Percentiles rank a stretch among this genome's conserved stretches.
Evolutionary conservation across 2,329 filamentous ascomycete genomes (phyloP).

Genomic region (Juglanconis sp.): DNA sequence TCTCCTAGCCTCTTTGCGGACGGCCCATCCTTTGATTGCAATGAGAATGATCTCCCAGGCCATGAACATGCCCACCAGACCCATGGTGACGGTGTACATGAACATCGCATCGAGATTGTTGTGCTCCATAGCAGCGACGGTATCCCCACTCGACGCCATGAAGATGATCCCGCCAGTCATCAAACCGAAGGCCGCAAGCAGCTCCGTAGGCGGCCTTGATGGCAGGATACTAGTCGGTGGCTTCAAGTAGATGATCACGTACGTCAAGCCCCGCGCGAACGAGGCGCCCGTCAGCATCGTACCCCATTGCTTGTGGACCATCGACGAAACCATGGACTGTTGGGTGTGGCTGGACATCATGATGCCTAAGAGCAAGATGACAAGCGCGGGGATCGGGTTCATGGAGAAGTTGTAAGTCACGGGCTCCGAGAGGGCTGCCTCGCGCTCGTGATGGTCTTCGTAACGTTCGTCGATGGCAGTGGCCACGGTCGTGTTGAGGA

Average conservation of each 20-base stretch:
- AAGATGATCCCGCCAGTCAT: constrained; percentile 87
- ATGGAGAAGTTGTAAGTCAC: constrained; percentile 70
- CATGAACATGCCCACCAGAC: constrained; percentile 78
- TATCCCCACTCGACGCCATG: constrained; percentile 79
- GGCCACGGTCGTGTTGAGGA: constrained; percentile 56
- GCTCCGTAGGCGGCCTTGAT: constrained; percentile 82
- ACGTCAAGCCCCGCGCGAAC: constrained; percentile 74
- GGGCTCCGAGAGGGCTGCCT: constrained; percentile 52
- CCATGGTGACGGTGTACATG: constrained; percentile 84
- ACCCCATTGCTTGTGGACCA: constrained; percentile 95
- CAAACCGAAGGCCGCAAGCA: constrained; percentile 82
- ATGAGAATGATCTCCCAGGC: constrained; percentile 76
- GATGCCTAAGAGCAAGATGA: constrained; percentile 82
- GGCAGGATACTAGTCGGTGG: constrained; percentile 79
- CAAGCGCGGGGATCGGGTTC: constrained; percentile 83
- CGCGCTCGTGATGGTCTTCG: constrained; percentile 42
- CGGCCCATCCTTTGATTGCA: constrained; percentile 84
- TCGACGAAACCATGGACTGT: constrained; percentile 75
- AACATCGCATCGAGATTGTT: constrained; percentile 87
- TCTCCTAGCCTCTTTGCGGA: constrained; percentile 41
- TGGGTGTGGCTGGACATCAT: constrained; percentile 97
- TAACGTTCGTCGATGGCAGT: constrained; percentile 31
- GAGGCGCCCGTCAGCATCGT: constrained; percentile 78
- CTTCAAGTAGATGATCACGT: constrained; percentile 73
- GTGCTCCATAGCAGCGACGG: constrained; percentile 71